These are phyloP conservation scores for Abrus pulchellus DNA, from an alignment of 306 rosid species.

Conservation along the genomic window DNA sequence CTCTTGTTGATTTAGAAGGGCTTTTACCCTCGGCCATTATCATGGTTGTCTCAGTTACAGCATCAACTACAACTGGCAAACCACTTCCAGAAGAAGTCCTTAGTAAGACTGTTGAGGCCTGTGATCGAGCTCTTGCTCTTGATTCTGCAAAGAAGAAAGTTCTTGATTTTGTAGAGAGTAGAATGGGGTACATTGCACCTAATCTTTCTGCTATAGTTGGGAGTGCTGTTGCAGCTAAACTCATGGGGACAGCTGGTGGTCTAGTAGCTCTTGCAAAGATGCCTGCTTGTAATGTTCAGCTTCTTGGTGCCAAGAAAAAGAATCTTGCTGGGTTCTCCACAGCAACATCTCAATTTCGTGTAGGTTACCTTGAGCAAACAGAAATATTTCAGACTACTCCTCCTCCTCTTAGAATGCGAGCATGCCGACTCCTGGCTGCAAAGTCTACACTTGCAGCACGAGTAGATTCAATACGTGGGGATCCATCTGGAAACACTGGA, in stretches of 20 bases:
- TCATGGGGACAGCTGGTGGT: constrained; percentile 98
- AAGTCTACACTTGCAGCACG: constrained; percentile 95
- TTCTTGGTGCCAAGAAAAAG: constrained; percentile 95
- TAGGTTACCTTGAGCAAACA: constrained; percentile 92
- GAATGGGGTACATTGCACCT: constrained; percentile 98
- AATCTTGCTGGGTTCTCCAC: constrained; percentile 96
- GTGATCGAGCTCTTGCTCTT: constrained; percentile 94
- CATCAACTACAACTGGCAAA: constrained; percentile 97
- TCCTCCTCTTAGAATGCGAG: constrained; percentile 88
- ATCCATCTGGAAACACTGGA: constrained; percentile 86
- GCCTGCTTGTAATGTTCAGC: constrained; percentile 99
- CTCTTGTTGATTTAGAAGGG: constrained; percentile 97
- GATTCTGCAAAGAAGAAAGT: constrained; percentile 91
- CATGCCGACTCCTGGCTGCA: constrained; percentile 83
- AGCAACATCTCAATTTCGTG: constrained; percentile 93
- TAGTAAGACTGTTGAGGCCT: constrained; percentile 80
- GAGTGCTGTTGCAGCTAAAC: constrained; percentile 97
- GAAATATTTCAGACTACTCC: constrained; percentile 92
- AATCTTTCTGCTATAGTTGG: constrained; percentile 94
- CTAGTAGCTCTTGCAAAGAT: constrained; percentile 80
- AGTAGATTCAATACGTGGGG: constrained; percentile 91
- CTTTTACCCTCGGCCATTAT: constrained; percentile 91
- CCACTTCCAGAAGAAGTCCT: constrained; percentile 95
- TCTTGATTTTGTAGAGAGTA: constrained; percentile 94
- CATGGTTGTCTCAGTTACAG: constrained; percentile 98